phyloP scores from a whole-genome alignment of 2,329 filamentous ascomycete species.

The Calonectria pseudoturangicola region DNA sequence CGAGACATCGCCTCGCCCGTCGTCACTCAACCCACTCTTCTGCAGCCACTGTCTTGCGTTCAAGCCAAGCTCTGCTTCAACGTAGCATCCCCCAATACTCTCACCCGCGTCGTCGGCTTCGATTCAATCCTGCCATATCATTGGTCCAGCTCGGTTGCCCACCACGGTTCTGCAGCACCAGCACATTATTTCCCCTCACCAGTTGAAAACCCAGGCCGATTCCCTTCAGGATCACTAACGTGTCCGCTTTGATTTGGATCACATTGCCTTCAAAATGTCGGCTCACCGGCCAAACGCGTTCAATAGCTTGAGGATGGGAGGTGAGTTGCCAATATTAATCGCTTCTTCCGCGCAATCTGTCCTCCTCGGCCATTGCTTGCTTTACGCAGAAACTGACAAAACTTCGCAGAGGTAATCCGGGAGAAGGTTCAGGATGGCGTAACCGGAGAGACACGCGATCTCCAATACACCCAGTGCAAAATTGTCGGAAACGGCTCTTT shows the following conservation, averaged over 20 bases:
- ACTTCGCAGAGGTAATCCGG: conserved; percentile 88
- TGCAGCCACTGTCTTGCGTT: conserved; percentile 46
- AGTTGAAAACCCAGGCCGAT: conserved; percentile 49
- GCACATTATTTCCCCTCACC: conserved; percentile 56
- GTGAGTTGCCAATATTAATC: conserved; percentile 73
- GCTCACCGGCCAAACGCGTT: conserved; percentile 95
- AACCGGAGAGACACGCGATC: conserved; percentile 95
- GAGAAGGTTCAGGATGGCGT: conserved; percentile 99
- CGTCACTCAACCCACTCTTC: conserved; percentile 46
- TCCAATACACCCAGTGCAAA: conserved; percentile 99
- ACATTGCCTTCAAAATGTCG: conserved; percentile 77
- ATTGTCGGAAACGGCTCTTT: conserved; percentile 99
- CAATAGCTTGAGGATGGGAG: conserved; percentile 93
- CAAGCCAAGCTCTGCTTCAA: conserved; percentile 46
- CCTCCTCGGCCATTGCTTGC: conserved; percentile 19
- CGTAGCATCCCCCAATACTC: conserved; percentile 31
- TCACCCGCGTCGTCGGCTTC: conserved; percentile 44
- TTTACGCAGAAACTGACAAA: conserved; percentile 43
- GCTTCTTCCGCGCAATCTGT: conserved; percentile 16
- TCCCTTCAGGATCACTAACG: conserved; percentile 53
- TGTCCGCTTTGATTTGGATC: conserved; percentile 53
- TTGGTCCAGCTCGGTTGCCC: conserved; percentile 56
- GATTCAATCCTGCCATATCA: conserved; percentile 45
- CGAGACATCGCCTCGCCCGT: conserved; percentile 51
- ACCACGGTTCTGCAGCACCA: conserved; percentile 59